Percentiles rank a stretch among this genome's conserved stretches.
Conservation (phyloP, 192 early-diverging fungal genomes). For the Backusella tarrabulga region DNA sequence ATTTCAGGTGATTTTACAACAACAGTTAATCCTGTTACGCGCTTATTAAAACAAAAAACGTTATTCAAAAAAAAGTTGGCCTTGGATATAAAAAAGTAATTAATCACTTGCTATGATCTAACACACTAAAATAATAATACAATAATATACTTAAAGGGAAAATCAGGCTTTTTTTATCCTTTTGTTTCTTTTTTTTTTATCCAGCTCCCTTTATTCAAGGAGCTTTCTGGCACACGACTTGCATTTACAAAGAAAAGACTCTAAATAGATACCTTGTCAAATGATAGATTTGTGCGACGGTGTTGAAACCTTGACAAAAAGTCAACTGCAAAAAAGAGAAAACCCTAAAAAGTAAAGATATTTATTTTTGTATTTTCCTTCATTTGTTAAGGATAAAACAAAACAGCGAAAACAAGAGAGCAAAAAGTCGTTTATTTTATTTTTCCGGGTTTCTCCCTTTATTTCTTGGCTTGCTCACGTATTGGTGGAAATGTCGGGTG, state of each 20-base stretch:
- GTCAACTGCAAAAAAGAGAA: neutral
- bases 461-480: neutral
- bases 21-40: neutral
- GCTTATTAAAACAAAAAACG: neutral
- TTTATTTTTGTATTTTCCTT: neutral
- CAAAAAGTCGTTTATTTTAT: neutral
- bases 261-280: neutral
- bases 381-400: neutral
- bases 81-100: neutral
- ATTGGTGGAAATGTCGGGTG: neutral
- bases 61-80: neutral
- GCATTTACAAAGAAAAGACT: neutral
- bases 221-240: neutral
- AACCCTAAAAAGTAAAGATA: neutral
- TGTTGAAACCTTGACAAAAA: constrained; percentile 3
- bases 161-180: neutral
- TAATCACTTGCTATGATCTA: neutral
- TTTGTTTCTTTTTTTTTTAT: neutral
- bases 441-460: neutral
- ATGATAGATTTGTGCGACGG: neutral
- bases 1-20: neutral
- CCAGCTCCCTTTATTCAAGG: neutral
- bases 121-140: neutral
- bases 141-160: neutral
- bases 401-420: neutral